Base-by-base conservation (phyloP, 805 yeast genomes). In the Zygoascus tannicola region DNA sequence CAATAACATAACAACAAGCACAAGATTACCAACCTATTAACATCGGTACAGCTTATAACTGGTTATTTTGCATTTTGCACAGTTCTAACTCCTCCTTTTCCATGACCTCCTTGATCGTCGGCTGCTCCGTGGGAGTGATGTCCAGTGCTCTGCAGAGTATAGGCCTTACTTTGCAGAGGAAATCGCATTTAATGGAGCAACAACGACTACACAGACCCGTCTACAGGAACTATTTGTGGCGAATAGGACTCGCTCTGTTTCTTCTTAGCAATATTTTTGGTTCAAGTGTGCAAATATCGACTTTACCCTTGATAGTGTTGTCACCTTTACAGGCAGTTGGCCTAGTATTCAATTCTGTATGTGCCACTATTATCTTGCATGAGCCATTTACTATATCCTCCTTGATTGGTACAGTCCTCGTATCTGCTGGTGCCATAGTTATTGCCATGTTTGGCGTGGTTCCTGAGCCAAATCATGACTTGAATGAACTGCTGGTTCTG, bases 281-380 rank as follows among this genome's bases (percentile, higher is more conserved):
- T 1, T 81, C 92, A 2, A 68, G 82, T 16, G 81, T 86, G 22
- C 96, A 87, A 63, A 77, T 87, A 32, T 76, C 92, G 1, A 81
- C 95, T 2, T 66, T 86, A 35, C 96, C 96, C 1, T 66, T 87
- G 47, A 80, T 85, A 36, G 72, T 87, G 2, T 61, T 86, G 46
- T 79, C 87, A 20, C 95, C 95, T 0, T 64, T 86, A 44, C 95
- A 86, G 58, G 85, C 94, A 21, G 76, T 81, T 20, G 95, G 95
- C 0, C 69, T 87, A n/a, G 87, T 86, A 2, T 86, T 87, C 69
- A 87, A 87, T 61, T 76, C 92, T 0, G 60, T 84, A 1, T 75
- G 85, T 55, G 84, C 92, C 35, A 59, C 81, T 16, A 45, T 84
- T 8, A 62, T 86, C 12, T 72, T 86, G 12, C 68, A 78, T 26